A percentile compares a stretch with the other conserved stretches of the same genome.
Conservation (phyloP, 768 basidiomycete genomes). For the Holtermannia corniformis region DNA sequence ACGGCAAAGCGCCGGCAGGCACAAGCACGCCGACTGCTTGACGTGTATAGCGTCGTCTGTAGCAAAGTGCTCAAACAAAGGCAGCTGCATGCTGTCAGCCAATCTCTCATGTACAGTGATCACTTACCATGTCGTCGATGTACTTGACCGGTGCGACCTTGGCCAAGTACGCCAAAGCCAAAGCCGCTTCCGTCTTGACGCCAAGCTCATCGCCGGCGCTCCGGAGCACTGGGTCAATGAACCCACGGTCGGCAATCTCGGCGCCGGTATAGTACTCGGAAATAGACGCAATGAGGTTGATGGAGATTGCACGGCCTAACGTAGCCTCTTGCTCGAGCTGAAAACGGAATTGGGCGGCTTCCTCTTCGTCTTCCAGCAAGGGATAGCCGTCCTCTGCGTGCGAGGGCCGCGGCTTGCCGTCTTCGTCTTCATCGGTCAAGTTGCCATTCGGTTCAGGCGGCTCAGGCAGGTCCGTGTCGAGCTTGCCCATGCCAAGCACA, state of each 20-base stretch:
- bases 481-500: constrained; percentile 76
- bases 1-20: constrained; percentile 67
- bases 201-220: constrained; percentile 55
- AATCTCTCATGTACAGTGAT: constrained; percentile 1
- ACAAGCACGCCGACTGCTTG: constrained; percentile 75
- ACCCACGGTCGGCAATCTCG: constrained; percentile 27
- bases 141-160: constrained; percentile 74
- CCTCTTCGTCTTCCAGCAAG: constrained; percentile 3
- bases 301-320: constrained; percentile 76
- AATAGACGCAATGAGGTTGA: constrained; percentile 85
- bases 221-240: constrained; percentile 45
- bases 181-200: constrained; percentile 54
- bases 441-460: constrained; percentile 13
- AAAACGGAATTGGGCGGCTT: constrained; percentile 20
- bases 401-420: background rate
- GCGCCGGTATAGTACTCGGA: constrained; percentile 47
- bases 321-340: constrained; percentile 59
- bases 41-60: constrained; percentile 70
- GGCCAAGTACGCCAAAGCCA: constrained; percentile 77
- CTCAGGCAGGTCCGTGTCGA: constrained; percentile 47
- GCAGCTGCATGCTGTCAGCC: constrained; percentile 51
- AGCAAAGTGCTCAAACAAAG: constrained; percentile 62
- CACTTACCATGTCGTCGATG: constrained; percentile 53
- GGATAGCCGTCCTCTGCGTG: background rate
- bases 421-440: constrained; percentile 32